Conservation (phyloP, 2,329 filamentous ascomycete genomes). For the Ascochyta pisi region DNA sequence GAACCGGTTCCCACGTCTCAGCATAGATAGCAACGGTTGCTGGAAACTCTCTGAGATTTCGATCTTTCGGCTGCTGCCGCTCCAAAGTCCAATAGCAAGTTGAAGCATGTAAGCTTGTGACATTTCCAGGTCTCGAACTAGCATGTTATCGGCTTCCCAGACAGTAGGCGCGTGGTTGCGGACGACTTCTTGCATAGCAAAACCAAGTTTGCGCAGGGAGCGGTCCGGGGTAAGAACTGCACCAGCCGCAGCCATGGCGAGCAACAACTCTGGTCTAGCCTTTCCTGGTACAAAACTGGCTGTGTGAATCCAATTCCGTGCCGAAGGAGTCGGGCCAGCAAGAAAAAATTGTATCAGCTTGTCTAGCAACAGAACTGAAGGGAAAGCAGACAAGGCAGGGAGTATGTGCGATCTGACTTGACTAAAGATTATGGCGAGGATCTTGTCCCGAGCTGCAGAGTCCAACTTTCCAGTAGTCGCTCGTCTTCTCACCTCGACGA, state of each 20-base stretch:
- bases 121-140: constrained; percentile 56
- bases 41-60: constrained; percentile 63
- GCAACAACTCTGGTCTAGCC: constrained; percentile 57
- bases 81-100: constrained; percentile 61
- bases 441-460: constrained; percentile 56
- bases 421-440: constrained; percentile 66
- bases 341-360: constrained; percentile 65
- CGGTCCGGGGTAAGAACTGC: constrained; percentile 62
- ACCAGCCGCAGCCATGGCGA: constrained; percentile 62
- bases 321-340: constrained; percentile 59
- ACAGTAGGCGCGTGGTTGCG: constrained; percentile 44
- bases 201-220: constrained; percentile 64
- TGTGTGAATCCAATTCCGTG: constrained; percentile 66
- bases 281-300: constrained; percentile 61
- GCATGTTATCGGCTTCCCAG: constrained; percentile 54
- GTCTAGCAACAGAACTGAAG: constrained; percentile 64
- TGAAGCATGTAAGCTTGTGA: constrained; percentile 58
- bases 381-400: constrained; percentile 62
- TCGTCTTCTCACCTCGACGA: not conserved
- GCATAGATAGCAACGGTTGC: constrained; percentile 60
- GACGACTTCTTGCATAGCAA: constrained; percentile 54
- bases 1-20: constrained; percentile 62
- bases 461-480: not conserved
- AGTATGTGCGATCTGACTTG: constrained; percentile 58
- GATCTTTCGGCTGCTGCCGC: constrained; percentile 62